Conservation (phyloP, 1,139 yeast species). For the Nadsonia starkeyi-henricii region DNA sequence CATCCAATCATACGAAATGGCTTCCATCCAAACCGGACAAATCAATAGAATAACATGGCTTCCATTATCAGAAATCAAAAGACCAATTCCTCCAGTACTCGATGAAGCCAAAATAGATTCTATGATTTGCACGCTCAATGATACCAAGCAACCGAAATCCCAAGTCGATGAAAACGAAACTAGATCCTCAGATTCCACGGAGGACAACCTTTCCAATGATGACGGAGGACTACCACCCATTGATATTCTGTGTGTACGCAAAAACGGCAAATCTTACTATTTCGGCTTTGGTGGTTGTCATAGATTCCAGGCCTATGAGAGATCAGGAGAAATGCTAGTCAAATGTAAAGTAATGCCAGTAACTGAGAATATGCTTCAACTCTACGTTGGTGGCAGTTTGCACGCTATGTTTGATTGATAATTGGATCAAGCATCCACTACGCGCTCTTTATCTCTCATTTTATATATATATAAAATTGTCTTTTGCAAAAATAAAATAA, state of each 20-base stretch:
- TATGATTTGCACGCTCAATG: constrained; percentile 57
- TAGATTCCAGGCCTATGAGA: constrained; percentile 38
- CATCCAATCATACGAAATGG: background rate
- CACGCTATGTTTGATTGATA: constrained; percentile 2
- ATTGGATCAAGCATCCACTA: no score
- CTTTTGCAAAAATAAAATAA: no score
- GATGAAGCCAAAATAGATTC: constrained; percentile 60
- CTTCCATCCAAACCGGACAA: background rate
- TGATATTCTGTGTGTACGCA: constrained; percentile 56
- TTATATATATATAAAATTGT: no score
- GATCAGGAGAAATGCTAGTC: constrained; percentile 8
- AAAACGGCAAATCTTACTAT: constrained; percentile 44
- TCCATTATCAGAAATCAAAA: constrained; percentile 48
- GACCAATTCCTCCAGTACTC: constrained; percentile 77
- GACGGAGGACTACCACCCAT: constrained; percentile 24
- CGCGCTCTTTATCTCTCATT: no score
- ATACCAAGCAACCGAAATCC: background rate
- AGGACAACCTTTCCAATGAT: no score
- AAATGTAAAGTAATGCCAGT: constrained; percentile 11
- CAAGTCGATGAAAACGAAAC: background rate
- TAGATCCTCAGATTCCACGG: no score
- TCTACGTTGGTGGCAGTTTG: constrained; percentile 10
- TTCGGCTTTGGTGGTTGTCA: constrained; percentile 78
- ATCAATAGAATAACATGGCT: constrained; percentile 35
- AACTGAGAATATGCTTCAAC: constrained; percentile 9